Conservation (phyloP, 495 filamentous ascomycete genomes). For the Penicillium egyptiacum region DNA sequence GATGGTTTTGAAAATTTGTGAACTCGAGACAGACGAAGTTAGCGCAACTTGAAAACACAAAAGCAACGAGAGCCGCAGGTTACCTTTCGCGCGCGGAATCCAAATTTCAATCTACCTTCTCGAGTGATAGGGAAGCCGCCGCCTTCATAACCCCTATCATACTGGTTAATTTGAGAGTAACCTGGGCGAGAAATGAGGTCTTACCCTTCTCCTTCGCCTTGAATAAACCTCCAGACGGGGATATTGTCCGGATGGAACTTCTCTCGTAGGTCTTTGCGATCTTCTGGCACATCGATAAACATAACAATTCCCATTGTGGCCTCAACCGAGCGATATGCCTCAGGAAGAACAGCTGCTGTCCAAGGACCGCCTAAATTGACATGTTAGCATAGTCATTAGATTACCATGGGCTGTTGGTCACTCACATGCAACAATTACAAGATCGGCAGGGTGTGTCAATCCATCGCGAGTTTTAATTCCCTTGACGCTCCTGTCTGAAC, state of each 20-base stretch:
- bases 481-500: constrained; percentile 8
- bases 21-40: constrained; percentile 8
- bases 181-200: background rate
- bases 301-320: constrained; percentile 18
- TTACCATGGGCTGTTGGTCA: background rate
- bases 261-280: constrained; percentile 15
- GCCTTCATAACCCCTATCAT: constrained; percentile 16
- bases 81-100: constrained; percentile 22
- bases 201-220: constrained; percentile 20
- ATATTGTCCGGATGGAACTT: constrained; percentile 18
- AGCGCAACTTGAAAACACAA: background rate
- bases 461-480: constrained; percentile 21
- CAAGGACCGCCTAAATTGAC: constrained; percentile 14
- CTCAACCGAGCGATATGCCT: constrained; percentile 18
- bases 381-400: constrained; percentile 6
- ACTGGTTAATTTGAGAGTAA: background rate
- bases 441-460: constrained; percentile 13
- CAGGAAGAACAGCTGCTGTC: constrained; percentile 17
- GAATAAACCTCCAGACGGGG: constrained; percentile 18
- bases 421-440: constrained; percentile 21
- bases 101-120: constrained; percentile 22
- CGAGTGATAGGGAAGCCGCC: constrained; percentile 21
- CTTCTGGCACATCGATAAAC: constrained; percentile 14
- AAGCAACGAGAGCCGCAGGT: background rate
- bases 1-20: constrained; percentile 22